Evolutionary conservation across 2,329 filamentous ascomycete genomes (phyloP).

Genomic region (Neonectria neomacrospora): DNA sequence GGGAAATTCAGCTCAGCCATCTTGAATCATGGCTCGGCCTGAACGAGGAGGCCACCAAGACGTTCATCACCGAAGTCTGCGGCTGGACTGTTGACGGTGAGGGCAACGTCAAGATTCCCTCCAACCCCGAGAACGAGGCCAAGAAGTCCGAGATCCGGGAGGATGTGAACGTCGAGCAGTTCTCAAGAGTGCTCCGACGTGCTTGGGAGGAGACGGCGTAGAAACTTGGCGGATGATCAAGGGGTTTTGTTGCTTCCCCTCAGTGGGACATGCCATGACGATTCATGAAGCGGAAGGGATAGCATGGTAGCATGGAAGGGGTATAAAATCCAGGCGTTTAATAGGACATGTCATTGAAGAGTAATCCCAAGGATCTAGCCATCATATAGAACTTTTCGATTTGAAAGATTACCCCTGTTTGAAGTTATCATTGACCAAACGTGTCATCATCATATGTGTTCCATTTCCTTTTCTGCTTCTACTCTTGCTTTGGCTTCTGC

Average conservation of each 20-base stretch:
- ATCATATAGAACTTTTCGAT: constrained; percentile 46
- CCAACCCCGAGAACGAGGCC: constrained; percentile 97
- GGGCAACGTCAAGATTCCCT: constrained; percentile 77
- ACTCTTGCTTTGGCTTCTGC: constrained; percentile 1
- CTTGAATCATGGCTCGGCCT: constrained; percentile 83
- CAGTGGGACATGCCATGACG: constrained; percentile 45
- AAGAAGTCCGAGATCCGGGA: constrained; percentile 95
- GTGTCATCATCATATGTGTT: constrained; percentile 16
- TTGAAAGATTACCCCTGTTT: constrained; percentile 38
- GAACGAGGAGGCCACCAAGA: constrained; percentile 72
- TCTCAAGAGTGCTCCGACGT: constrained; percentile 80
- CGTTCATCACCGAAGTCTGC: constrained; percentile 86
- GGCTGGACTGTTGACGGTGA: constrained; percentile 83
- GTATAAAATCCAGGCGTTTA: constrained; percentile 51
- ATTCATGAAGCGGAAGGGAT: constrained; percentile 45
- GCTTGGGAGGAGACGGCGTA: constrained; percentile 79
- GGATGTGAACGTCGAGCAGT: constrained; percentile 92
- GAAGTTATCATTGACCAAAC: constrained; percentile 20
- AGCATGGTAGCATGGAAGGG: constrained; percentile 47
- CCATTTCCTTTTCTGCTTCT: constrained; percentile 1
- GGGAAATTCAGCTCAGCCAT: constrained; percentile 74
- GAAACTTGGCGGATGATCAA: constrained; percentile 32
- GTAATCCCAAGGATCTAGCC: constrained; percentile 48
- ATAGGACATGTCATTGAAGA: constrained; percentile 52
- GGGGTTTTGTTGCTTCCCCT: constrained; percentile 36